Percentiles rank a stretch among this genome's conserved stretches.
These are phyloP conservation scores for Termitomyces sp. DNA, from an alignment of 768 basidiomycete species.

Conservation along the genomic window DNA sequence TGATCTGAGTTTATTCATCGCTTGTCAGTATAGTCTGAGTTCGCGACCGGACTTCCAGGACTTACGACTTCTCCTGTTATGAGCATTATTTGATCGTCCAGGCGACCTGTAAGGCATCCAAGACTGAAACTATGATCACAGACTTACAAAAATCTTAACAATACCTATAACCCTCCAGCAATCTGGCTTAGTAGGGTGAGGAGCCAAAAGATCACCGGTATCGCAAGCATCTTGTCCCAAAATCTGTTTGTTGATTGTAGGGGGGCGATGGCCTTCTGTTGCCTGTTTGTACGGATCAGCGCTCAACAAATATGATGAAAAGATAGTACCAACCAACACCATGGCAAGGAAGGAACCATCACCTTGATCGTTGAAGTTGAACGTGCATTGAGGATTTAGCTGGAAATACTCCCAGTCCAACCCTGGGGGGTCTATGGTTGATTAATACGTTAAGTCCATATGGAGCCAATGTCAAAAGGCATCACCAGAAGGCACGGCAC, in stretches of 20 bases:
- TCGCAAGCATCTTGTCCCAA: neutral
- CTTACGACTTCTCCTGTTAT: constrained; percentile 1
- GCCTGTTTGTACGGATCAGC: neutral
- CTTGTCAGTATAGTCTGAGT: neutral
- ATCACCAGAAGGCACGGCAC: constrained; percentile 1
- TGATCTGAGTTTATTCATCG: neutral
- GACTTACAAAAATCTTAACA: neutral
- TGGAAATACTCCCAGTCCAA: constrained; percentile 4
- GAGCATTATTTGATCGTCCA: constrained; percentile 4
- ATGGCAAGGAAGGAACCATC: neutral
- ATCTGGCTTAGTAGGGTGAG: neutral
- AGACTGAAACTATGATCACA: neutral
- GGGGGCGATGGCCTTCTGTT: neutral
- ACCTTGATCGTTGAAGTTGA: neutral
- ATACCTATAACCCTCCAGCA: neutral
- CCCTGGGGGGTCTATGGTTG: neutral
- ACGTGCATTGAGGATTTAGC: neutral
- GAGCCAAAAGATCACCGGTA: neutral
- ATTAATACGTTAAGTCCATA: neutral
- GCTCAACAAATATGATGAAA: neutral
- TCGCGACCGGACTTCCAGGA: neutral
- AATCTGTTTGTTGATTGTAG: neutral
- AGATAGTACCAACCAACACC: neutral
- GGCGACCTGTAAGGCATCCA: neutral
- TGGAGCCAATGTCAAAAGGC: neutral